Evolutionary conservation across 768 basidiomycete genomes (phyloP), one percentile per base, ranked within the genome.

Genomic region (Auricularia sp.): DNA sequence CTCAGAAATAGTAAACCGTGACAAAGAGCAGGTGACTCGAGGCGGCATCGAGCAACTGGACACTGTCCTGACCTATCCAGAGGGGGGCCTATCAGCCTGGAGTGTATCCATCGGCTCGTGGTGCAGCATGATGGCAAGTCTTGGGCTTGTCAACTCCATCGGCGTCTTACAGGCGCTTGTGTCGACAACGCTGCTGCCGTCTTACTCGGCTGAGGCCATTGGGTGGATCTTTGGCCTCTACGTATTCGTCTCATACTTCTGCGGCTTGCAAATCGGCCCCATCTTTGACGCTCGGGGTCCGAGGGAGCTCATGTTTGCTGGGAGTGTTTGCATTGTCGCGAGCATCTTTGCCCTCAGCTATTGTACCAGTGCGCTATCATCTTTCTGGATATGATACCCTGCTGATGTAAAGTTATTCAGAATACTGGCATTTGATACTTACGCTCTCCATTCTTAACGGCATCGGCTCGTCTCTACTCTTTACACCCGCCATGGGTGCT

Each of bases 141-240:
- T 47, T 35, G 62, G 62, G 18, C 35, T 47, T 33, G n/a, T 62
- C 18, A 62, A 62, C 33, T 42, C 62, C 12, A 47, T 47, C n/a
- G 62, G 62, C 11, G 62, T 62, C 8, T 62, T 47, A 35, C 62
- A 62, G 51, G 42, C 62, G 36, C 35, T 44, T 34, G 44, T 47
- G 23, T 21, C 51, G 16, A 42, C 44, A 33, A 62, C 62, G 14
- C 47, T 62, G 43, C 43, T 62, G n/a, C 62, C 62, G 3, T 62
- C 62, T 14, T 62, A 62, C 62, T 62, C 62, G 16, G 42, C 62
- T 11, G 51, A 47, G n/a, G 62, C 62, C 14, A 62, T 62, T 39
- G 44, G 43, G 5, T 62, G 62, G 62, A 44, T 44, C 43, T 44
- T 44, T 18, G 43, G 43, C 43, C 10, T 44, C 43, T 44, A 44